Base-by-base conservation (phyloP, 345 rosid species). In the Aethionema arabicum region DNA sequence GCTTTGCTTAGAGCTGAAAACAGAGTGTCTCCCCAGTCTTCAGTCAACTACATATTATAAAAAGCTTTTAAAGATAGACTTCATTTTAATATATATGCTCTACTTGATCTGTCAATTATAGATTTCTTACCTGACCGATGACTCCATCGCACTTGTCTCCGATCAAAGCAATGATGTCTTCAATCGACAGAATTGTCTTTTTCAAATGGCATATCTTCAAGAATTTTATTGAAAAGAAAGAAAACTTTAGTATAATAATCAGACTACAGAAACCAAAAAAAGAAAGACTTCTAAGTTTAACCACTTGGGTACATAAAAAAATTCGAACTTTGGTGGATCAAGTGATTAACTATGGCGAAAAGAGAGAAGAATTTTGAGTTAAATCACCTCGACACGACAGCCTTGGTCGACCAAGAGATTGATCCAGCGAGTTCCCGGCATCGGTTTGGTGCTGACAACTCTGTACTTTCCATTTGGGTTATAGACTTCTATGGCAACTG, bases 381-480 rank as follows among this genome's bases (percentile, higher is more conserved):
- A 15, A 11, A 5, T 72, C 69, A 91, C 98, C 90, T 93, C 99
- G 44, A 93, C 81, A 3, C 97, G 93, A 75, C 95, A 87, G 36
- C 85, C 99, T 59, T 93, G 88, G 61, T 90, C 87, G 55, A 85
- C 48, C 69, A 93, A 64, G 83, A 93, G 95, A 59, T 93, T 85
- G 76, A 93, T 90, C 99, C 97, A 93, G 58, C 99, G 96, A 75
- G 97, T 87, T 15, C 99, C 96, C 5, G 99, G 97, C 99, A 93
- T 93, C 31, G 99, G 45, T 56, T 93, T 93, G 8, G 97, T 93
- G 81, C 99, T 90, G 21, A 93, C 78, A 8, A 93, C 97, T 77
- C 99, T 83, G 82, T 84, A 87, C 45, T 77, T 93, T 11, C 99
- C 99, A 74, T 57, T 90, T 4, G 99, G 96, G 52, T 93, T 93